These are phyloP conservation scores for Albizia julibrissin DNA, from an alignment of 306 rosid species.

Conservation along the genomic window DNA sequence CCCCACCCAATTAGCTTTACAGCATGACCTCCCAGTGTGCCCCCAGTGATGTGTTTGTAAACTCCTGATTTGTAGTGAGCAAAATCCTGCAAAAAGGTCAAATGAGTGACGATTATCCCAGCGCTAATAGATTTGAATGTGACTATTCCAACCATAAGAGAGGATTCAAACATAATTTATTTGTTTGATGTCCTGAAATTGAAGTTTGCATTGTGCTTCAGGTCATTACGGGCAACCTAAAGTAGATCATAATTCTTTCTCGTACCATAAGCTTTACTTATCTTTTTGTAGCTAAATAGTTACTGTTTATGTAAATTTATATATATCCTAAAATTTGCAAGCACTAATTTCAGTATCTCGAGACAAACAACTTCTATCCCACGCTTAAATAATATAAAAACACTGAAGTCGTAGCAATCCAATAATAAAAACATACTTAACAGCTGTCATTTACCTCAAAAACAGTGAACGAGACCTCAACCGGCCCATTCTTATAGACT, in stretches of 20 bases:
- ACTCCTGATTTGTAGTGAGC: conserved; percentile 98
- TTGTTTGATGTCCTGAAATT: conserved; percentile 4
- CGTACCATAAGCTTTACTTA: not conserved
- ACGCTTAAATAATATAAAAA: not conserved
- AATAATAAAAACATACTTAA: conserved; percentile 13
- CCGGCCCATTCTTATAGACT: conserved; percentile 89
- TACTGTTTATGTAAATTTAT: not conserved
- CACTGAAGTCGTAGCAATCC: conserved; percentile 25
- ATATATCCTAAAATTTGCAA: not conserved
- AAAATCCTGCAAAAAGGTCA: conserved; percentile 67
- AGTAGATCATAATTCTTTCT: not conserved
- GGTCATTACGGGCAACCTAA: not conserved
- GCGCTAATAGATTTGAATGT: not conserved
- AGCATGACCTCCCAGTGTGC: conserved; percentile 85
- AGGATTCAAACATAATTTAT: not conserved
- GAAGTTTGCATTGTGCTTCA: not conserved
- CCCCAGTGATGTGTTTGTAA: conserved; percentile 84
- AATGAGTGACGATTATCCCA: conserved; percentile 19
- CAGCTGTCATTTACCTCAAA: conserved; percentile 66
- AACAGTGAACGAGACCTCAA: conserved; percentile 87
- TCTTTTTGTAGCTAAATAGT: not conserved
- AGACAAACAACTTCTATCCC: not conserved
- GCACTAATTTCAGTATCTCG: not conserved
- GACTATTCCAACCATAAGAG: conserved; percentile 9
- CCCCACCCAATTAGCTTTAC: conserved; percentile 98